phyloP scores from a whole-genome alignment of 2,329 filamentous ascomycete genomes.

The Corniculantispora saksenae region DNA sequence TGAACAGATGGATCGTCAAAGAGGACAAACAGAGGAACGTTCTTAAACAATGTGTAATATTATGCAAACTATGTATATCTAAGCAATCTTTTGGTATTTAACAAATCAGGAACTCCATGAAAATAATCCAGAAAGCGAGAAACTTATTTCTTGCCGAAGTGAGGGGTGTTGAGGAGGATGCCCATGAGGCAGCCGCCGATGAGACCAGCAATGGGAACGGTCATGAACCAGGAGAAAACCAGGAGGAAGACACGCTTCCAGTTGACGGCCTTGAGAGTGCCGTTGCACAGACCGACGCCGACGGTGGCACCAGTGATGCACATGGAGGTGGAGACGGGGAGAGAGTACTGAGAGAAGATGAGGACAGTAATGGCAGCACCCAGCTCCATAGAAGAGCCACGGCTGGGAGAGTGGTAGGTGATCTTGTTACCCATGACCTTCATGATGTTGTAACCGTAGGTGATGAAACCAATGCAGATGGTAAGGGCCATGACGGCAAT shows the following conservation, averaged over 20 bases:
- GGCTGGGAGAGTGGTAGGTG: slow-evolving; percentile 64
- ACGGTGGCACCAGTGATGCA: slow-evolving; percentile 80
- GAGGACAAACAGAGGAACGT: neutral
- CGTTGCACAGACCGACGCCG: slow-evolving; percentile 77
- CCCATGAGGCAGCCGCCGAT: slow-evolving; percentile 44
- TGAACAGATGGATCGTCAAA: slow-evolving; percentile 20
- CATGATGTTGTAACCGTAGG: slow-evolving; percentile 84
- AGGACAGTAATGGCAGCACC: slow-evolving; percentile 76
- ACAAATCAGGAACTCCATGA: slow-evolving; percentile 5
- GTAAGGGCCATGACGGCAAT: slow-evolving; percentile 66
- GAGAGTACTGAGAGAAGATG: slow-evolving; percentile 72
- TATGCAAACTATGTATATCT: slow-evolving; percentile 11
- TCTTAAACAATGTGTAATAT: slow-evolving; percentile 4
- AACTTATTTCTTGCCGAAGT: slow-evolving; percentile 28
- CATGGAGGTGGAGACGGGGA: slow-evolving; percentile 77
- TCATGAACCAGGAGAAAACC: slow-evolving; percentile 60
- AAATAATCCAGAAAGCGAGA: neutral
- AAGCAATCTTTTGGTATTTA: slow-evolving; percentile 16
- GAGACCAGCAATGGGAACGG: slow-evolving; percentile 44
- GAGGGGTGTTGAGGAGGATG: slow-evolving; percentile 42
- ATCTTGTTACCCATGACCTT: slow-evolving; percentile 84
- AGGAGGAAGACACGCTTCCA: slow-evolving; percentile 71
- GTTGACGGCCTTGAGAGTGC: slow-evolving; percentile 71
- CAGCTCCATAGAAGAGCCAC: slow-evolving; percentile 74
- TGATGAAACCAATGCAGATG: slow-evolving; percentile 68